phyloP scores from a whole-genome alignment of 768 basidiomycete species.

The Agrocybe chaxingu region DNA sequence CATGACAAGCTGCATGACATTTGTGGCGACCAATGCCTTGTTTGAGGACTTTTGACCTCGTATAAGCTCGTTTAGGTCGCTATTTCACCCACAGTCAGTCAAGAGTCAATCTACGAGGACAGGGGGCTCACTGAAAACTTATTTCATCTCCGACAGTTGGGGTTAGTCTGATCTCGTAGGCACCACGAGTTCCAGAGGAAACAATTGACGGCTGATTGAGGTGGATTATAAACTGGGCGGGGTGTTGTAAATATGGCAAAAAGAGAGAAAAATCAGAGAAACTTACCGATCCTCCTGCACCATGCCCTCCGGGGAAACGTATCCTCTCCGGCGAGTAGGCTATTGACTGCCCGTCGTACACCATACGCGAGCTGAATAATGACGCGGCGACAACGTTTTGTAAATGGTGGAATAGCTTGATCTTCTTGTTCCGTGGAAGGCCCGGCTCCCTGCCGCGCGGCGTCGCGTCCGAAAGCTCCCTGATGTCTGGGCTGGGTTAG shows the following conservation, averaged over 20 bases:
- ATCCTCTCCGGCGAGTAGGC: conserved; percentile 34
- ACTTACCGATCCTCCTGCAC: conserved; percentile 24
- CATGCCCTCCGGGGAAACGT: conserved; percentile 21
- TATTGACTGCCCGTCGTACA: conserved; percentile 46
- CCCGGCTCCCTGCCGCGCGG: too few species aligned
- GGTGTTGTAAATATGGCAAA: not conserved
- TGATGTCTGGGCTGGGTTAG: too few species aligned
- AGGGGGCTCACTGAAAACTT: conserved; percentile 33
- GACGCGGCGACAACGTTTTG: conserved; percentile 32
- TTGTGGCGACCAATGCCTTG: conserved; percentile 34
- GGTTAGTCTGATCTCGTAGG: conserved; percentile 27
- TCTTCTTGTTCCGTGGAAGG: not conserved
- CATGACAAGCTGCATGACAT: conserved; percentile 46
- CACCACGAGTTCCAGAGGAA: conserved; percentile 20
- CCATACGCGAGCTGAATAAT: conserved; percentile 36
- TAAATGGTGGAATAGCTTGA: conserved; percentile 31
- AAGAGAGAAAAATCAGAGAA: not conserved
- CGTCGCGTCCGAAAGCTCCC: too few species aligned
- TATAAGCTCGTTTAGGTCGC: conserved; percentile 25
- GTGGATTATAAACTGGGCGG: conserved; percentile 2
- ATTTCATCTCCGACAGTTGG: conserved; percentile 36
- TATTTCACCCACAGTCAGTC: conserved; percentile 6
- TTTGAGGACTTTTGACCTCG: conserved; percentile 9
- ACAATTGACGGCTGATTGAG: not conserved
- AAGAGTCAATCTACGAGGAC: not conserved